Percentiles rank a stretch among this genome's conserved stretches.
These are phyloP conservation scores for Russula olivacea DNA, from an alignment of 768 basidiomycete genomes.

Conservation along the genomic window DNA sequence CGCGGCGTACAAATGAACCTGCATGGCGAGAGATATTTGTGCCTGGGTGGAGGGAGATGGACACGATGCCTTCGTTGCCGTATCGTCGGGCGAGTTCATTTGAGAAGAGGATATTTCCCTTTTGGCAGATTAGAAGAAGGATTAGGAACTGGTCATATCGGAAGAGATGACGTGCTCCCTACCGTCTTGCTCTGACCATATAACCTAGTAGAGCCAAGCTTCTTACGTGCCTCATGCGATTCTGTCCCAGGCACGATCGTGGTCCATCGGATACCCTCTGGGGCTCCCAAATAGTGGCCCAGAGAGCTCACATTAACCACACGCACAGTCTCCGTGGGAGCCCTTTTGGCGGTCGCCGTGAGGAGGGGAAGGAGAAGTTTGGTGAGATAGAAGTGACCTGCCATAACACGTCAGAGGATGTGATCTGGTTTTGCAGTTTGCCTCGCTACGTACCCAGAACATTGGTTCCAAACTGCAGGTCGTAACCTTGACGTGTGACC, in stretches of 20 bases:
- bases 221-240: slow-evolving; percentile 4
- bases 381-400: slow-evolving; percentile 1
- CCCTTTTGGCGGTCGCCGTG: slow-evolving; percentile 28
- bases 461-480: slow-evolving; percentile 26
- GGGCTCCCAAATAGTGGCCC: slow-evolving; percentile 26
- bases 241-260: slow-evolving; percentile 1
- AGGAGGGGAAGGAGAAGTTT: background rate
- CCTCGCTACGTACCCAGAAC: slow-evolving; percentile 18
- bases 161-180: background rate
- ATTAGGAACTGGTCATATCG: background rate
- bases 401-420: background rate
- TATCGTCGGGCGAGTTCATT: slow-evolving; percentile 29
- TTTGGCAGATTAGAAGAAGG: too few species aligned
- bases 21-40: slow-evolving; percentile 1
- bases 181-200: background rate
- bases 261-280: slow-evolving; percentile 25
- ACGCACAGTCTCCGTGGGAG: slow-evolving; percentile 29
- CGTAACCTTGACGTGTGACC: slow-evolving; percentile 23
- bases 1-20: background rate
- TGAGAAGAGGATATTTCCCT: slow-evolving; percentile 28
- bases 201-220: background rate
- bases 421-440: too few species aligned
- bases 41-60: slow-evolving; percentile 18
- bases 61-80: slow-evolving; percentile 26
- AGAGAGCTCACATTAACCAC: slow-evolving; percentile 28